Percentiles rank a stretch among this genome's conserved stretches.
These are phyloP conservation scores for Rhipidocladum racemiflorum DNA, from an alignment of 176 grass and related monocot genomes.

Conservation along the genomic window DNA sequence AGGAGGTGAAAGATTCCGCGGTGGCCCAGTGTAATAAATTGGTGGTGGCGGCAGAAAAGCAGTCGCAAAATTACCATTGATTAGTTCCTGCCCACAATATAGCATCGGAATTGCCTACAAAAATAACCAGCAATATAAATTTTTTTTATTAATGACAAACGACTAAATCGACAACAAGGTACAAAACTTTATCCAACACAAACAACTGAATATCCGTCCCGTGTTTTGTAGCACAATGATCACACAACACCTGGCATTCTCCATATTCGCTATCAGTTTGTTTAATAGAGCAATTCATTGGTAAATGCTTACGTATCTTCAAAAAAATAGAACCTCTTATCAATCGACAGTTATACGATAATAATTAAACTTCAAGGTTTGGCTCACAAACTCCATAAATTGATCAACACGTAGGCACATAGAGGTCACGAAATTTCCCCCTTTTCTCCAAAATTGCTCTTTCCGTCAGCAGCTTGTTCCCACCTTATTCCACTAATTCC, in stretches of 20 bases:
- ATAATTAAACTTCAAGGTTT: background rate
- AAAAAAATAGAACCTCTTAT: background rate
- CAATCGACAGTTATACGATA: background rate
- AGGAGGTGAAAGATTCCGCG: conserved; percentile 63
- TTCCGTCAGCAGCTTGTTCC: background rate
- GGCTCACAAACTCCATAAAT: background rate
- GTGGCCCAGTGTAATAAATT: conserved; percentile 54
- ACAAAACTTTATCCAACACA: background rate
- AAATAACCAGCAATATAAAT: background rate
- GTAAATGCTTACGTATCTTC: background rate
- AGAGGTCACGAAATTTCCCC: background rate
- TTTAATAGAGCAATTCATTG: background rate
- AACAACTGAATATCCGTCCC: background rate
- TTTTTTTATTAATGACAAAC: conserved; percentile 9
- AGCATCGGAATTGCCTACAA: conserved; percentile 77
- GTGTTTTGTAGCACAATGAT: background rate
- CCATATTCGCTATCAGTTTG: background rate
- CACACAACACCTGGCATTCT: background rate
- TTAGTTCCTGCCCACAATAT: conserved; percentile 74
- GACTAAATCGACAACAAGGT: background rate
- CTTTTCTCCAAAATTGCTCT: background rate
- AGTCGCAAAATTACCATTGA: conserved; percentile 51
- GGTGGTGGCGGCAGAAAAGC: conserved; percentile 52
- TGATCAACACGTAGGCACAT: background rate
- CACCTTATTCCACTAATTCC: conserved; percentile 7